Conservation (phyloP, 768 basidiomycete genomes). For the Boletus huronensis region DNA sequence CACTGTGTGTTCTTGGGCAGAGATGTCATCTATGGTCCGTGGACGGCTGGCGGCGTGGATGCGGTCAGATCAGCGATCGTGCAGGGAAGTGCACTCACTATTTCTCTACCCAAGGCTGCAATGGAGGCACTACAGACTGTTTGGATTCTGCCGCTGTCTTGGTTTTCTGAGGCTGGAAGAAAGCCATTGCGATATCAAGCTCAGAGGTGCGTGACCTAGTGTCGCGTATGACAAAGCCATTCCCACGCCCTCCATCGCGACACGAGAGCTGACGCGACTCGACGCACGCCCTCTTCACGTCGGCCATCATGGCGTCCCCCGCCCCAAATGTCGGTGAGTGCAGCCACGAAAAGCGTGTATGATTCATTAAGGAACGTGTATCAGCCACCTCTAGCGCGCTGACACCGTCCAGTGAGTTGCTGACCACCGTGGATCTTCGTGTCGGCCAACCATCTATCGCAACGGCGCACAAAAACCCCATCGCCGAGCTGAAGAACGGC, state of each 20-base stretch:
- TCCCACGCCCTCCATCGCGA: constrained; percentile 30
- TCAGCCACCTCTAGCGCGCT: constrained; percentile 14
- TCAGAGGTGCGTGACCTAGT: constrained; percentile 45
- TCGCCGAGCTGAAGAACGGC: constrained; percentile 72
- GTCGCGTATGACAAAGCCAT: constrained; percentile 31
- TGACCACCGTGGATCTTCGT: neutral
- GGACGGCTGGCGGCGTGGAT: constrained; percentile 62
- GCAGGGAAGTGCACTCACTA: constrained; percentile 57
- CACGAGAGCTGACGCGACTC: constrained; percentile 17
- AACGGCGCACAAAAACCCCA: constrained; percentile 37
- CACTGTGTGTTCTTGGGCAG: constrained; percentile 95
- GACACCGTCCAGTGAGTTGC: constrained; percentile 16
- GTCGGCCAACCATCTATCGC: constrained; percentile 16
- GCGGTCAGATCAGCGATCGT: neutral
- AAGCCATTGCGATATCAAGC: constrained; percentile 47
- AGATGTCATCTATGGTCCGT: constrained; percentile 96
- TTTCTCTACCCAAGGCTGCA: constrained; percentile 98
- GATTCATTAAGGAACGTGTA: neutral
- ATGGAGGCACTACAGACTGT: constrained; percentile 49
- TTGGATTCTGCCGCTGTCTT: constrained; percentile 40
- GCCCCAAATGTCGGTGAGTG: constrained; percentile 17
- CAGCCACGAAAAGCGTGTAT: neutral
- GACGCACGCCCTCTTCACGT: constrained; percentile 8
- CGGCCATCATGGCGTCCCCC: constrained; percentile 21
- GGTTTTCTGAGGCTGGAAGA: constrained; percentile 52